A percentile compares a stretch with the other conserved stretches of the same genome.
phyloP scores from a whole-genome alignment of 129 eudicot genomes.

The Flaveria trinervia region DNA sequence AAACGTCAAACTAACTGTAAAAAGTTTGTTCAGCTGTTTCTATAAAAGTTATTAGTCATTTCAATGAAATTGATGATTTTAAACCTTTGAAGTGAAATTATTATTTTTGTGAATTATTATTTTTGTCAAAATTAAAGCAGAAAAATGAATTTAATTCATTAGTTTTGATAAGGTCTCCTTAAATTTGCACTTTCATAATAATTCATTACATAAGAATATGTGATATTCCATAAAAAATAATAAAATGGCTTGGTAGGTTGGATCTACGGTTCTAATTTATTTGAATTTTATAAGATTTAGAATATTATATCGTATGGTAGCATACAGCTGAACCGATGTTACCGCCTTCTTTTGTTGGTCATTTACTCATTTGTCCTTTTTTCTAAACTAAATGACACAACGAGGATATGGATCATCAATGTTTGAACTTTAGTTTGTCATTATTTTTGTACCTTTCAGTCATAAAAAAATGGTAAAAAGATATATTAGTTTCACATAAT shows the following conservation, averaged over 20 bases:
- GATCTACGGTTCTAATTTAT: not conserved
- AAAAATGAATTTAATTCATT: not conserved
- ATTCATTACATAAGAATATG: not conserved
- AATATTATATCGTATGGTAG: not conserved
- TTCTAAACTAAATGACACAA: not conserved
- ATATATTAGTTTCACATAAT: no score
- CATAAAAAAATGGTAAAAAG: no score
- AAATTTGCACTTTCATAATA: not conserved
- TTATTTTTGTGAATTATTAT: no score
- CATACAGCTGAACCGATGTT: not conserved
- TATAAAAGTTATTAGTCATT: no score
- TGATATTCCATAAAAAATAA: not conserved
- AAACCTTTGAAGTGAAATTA: no score
- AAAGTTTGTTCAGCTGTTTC: no score
- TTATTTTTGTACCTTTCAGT: not conserved
- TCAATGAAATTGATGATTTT: no score
- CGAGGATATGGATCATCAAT: not conserved
- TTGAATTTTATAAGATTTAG: not conserved
- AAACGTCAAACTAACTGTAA: no score
- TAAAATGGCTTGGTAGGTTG: not conserved
- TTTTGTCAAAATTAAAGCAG: no score
- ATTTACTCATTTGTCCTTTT: not conserved
- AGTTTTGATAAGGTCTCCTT: not conserved
- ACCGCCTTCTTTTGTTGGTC: not conserved
- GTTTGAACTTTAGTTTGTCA: not conserved